Evolutionary conservation across 2,329 filamentous ascomycete genomes (phyloP).

Genomic region (Aspergillus calidoustus): DNA sequence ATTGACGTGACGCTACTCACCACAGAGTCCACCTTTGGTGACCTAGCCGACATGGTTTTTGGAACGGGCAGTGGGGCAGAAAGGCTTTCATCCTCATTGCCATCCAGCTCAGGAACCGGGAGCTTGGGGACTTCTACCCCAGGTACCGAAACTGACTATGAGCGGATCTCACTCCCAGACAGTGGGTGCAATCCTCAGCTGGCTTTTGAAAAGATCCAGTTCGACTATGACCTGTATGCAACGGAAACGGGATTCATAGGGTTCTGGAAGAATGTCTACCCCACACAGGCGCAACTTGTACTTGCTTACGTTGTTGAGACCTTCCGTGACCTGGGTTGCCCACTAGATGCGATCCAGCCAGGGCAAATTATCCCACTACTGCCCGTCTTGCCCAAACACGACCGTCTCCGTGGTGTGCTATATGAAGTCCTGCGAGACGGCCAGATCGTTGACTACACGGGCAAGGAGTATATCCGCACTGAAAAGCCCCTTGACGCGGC

Average conservation of each 20-base stretch:
- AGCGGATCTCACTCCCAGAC: neutral
- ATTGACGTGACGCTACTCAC: conserved; percentile 25
- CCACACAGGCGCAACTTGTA: conserved; percentile 27
- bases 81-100: neutral
- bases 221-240: conserved; percentile 28
- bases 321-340: conserved; percentile 39
- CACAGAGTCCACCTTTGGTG: neutral
- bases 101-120: conserved; percentile 12
- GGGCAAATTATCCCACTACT: conserved; percentile 30
- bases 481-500: neutral
- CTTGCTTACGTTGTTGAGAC: conserved; percentile 32
- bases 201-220: neutral
- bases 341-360: conserved; percentile 22
- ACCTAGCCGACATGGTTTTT: neutral
- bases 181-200: neutral
- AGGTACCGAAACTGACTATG: neutral
- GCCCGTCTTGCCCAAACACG: conserved; percentile 30
- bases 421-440: conserved; percentile 40
- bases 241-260: conserved; percentile 21
- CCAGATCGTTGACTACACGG: neutral
- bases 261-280: conserved; percentile 31
- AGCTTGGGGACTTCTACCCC: neutral
- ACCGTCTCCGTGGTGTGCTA: conserved; percentile 33
- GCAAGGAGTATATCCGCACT: neutral
- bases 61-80: neutral